phyloP scores from a whole-genome alignment of 2,329 filamentous ascomycete species.

The Xylaria sp. region DNA sequence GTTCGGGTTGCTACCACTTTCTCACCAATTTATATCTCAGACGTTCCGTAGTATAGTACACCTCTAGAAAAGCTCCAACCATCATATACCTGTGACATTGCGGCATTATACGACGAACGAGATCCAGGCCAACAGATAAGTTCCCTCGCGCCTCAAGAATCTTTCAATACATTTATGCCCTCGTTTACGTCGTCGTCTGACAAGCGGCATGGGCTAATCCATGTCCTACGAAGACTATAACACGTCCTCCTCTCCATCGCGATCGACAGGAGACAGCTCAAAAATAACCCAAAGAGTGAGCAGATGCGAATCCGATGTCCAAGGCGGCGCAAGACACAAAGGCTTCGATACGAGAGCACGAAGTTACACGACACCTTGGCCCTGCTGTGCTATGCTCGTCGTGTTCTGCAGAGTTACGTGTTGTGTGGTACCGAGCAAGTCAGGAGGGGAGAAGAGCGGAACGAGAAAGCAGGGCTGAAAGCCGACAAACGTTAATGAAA shows the following conservation, averaged over 20 bases:
- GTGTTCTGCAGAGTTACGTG: background rate
- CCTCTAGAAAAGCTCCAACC: background rate
- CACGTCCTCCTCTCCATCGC: background rate
- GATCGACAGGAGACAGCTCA: background rate
- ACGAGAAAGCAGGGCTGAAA: background rate
- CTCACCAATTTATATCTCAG: too few relatives aligned
- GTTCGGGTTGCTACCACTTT: conserved; percentile 75
- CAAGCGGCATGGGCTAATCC: too few relatives aligned
- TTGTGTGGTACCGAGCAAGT: background rate
- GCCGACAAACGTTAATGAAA: background rate
- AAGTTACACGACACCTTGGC: background rate
- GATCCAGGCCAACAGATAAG: background rate
- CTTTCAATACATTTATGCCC: too few relatives aligned
- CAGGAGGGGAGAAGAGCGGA: background rate
- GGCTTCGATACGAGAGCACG: background rate
- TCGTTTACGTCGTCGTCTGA: too few relatives aligned
- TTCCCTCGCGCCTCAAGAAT: too few relatives aligned
- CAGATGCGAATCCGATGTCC: background rate
- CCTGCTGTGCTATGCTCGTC: background rate
- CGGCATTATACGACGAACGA: background rate
- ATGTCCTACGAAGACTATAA: too few relatives aligned
- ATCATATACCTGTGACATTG: too few relatives aligned
- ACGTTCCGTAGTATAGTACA: too few relatives aligned
- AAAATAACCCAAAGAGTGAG: background rate
- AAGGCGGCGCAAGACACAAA: background rate